Evolutionary conservation across 371 early-diverging fungal genomes (phyloP), one percentile per base, ranked within the genome.

Genomic region (Mucor lusitanicus): DNA sequence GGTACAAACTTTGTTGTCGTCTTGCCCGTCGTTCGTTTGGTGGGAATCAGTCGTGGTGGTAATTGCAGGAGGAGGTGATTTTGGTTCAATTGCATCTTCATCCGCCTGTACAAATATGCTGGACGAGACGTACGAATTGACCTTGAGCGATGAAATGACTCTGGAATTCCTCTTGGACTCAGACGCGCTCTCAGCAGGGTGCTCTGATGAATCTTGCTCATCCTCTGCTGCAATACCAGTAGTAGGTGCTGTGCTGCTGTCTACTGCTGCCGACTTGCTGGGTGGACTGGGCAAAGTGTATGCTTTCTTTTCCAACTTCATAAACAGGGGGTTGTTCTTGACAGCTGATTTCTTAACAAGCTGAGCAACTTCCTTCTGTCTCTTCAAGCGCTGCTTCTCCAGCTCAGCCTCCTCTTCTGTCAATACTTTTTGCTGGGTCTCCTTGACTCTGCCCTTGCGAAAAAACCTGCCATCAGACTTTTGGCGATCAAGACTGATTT

Each of bases 311-410:
- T 79, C 82, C 25, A 71, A 44, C 15, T 75, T 73, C 63, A 71
- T 75, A 33, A 76, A 71, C 5, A 82, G 58, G 4, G 82, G 82
- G 40, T 74, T 74, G 23, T 74, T 74, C 64, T 74, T 74, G 33
- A 74, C 74, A 13, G 74, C 74, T 3, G 74, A 74, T 55, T 61
- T 60, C 23, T 74, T 70, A 7, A 35, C 74, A 6, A 74, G 48
- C 30, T 70, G 70, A 39, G 67, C 70, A 6, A 74, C 70, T 27
- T 74, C 74, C 37, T 60, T 25, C 39, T 68, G 68, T 33, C 71
- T 35, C 21, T 62, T 70, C 8, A 54, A 37, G 9, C 67, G 37
- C 11, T 64, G 57, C 28, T 68, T 64, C 48, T 67, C 64, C 28
- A 61, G 56, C 42, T 62, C 63, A 28, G 53, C 66, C 8, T 30